Base-by-base conservation (phyloP, 306 rosid genomes). In the Fagus sylvatica region DNA sequence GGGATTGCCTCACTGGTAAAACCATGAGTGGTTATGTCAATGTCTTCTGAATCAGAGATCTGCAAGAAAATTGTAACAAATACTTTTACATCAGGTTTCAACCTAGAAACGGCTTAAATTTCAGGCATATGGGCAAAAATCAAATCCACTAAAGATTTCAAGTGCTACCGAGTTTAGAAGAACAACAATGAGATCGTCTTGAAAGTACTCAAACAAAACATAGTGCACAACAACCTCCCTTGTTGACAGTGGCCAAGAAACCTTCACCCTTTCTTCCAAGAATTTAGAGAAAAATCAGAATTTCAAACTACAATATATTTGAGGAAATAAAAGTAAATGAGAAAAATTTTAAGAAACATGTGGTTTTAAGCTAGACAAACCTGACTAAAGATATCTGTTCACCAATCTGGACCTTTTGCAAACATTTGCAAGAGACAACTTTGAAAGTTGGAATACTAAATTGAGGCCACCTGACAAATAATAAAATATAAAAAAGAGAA, bases 231-330 rank as follows among this genome's bases (percentile, higher is more conserved):
- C 56, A 39, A 89, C 93, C 83, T 96, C 99, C 90, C 99, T 96
- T 51, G 90, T 65, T 17, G 99, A 90, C 76, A 93, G 87, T 2
- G 99, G 99, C 99, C 98, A 96, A 2, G 98, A 79, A 78, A 90
- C 76, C 90, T 95, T 95, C 91, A 92, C 64, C 93, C 98, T 95
- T 92, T 80, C 96, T 92, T 89, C 85, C 97, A 87, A 84, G 82
- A 92, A 88, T 71, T 80, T 74, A 70, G 66, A 80, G 76, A 69
- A 88, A 81, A 76, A 61, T 88, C 82, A 89, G 87, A 68, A 65
- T 80, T 71, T 22, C 57, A 79, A 85, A 84, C 34, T 36, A 15
- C 43, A 84, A 74, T 41, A 60, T 53, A 67, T 55, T 71, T 41
- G 51, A 71, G 53, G 36, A 76, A 32, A 37, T 60, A 37, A 49